Percentiles rank a stretch among this genome's conserved stretches.
phyloP scores from a whole-genome alignment of 331 rosid species.

The Arachis monticola region DNA sequence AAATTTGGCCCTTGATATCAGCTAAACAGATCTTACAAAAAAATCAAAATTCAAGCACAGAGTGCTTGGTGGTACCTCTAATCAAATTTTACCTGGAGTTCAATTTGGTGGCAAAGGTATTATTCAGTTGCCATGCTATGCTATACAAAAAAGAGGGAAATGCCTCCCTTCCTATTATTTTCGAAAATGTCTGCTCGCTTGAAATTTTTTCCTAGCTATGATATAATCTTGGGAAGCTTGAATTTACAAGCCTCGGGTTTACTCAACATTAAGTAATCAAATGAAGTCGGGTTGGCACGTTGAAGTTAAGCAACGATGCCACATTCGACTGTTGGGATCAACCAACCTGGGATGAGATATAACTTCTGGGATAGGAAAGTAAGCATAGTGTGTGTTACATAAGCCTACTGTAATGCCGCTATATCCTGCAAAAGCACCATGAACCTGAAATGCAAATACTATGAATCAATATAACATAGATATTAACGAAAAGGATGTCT shows the following conservation, averaged over 20 bases:
- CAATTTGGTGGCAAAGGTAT: slow-evolving; percentile 36
- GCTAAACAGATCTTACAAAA: slow-evolving; percentile 46
- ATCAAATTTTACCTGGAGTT: slow-evolving; percentile 37
- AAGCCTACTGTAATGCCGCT: slow-evolving; percentile 94
- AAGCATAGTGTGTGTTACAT: slow-evolving; percentile 95
- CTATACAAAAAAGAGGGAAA: slow-evolving; percentile 51
- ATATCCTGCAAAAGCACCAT: slow-evolving; percentile 96
- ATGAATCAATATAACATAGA: slow-evolving; percentile 28
- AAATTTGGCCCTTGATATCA: slow-evolving; percentile 16
- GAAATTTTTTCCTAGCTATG: slow-evolving; percentile 40
- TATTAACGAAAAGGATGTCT: not conserved
- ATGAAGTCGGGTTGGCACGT: slow-evolving; percentile 96
- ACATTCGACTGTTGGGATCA: slow-evolving; percentile 96
- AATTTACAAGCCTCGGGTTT: slow-evolving; percentile 43
- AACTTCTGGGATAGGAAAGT: slow-evolving; percentile 93
- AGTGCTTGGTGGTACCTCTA: slow-evolving; percentile 34
- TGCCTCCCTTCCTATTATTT: slow-evolving; percentile 57
- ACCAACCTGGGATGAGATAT: slow-evolving; percentile 83
- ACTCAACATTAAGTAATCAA: slow-evolving; percentile 45
- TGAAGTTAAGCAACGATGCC: slow-evolving; percentile 99
- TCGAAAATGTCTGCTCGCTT: slow-evolving; percentile 33
- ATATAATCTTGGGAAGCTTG: slow-evolving; percentile 43
- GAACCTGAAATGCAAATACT: slow-evolving; percentile 67
- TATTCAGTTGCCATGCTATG: slow-evolving; percentile 40
- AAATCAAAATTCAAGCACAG: slow-evolving; percentile 43